These are phyloP conservation scores for Cytospora leucostoma DNA, from an alignment of 2,329 filamentous ascomycete genomes.

Conservation along the genomic window DNA sequence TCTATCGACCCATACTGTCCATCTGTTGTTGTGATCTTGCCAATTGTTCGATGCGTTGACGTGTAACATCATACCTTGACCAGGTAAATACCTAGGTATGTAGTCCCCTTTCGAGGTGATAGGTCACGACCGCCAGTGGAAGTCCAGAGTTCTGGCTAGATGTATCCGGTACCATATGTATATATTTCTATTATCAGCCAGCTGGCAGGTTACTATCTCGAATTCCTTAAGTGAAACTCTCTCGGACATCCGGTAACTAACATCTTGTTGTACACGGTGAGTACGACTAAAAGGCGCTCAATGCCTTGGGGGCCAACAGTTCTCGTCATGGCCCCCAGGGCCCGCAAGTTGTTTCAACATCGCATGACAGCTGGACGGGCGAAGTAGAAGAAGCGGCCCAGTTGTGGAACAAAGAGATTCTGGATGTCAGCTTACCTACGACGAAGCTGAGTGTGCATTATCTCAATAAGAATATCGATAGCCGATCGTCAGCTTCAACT, in stretches of 20 bases:
- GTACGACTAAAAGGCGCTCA: not conserved
- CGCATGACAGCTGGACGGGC: not conserved
- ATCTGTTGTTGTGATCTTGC: too few species aligned
- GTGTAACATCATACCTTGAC: too few species aligned
- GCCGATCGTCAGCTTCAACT: not conserved
- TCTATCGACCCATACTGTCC: too few species aligned
- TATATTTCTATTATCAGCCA: too few species aligned
- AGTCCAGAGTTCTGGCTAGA: not conserved
- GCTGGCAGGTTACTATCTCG: too few species aligned
- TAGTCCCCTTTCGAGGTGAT: too few species aligned
- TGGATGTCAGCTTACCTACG: not conserved
- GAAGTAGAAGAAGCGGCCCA: not conserved
- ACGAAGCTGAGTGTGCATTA: conserved; percentile 2
- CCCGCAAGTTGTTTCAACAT: not conserved
- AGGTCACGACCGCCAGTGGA: too few species aligned
- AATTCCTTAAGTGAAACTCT: too few species aligned
- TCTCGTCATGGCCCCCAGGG: not conserved
- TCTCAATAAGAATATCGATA: not conserved
- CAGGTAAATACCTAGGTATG: too few species aligned
- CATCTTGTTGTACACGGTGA: not conserved
- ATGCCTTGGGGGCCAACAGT: not conserved
- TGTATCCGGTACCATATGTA: too few species aligned
- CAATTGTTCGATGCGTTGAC: too few species aligned
- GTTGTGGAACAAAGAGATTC: not conserved
- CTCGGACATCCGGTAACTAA: not conserved